Evolutionary conservation across 2,329 filamentous ascomycete species (phyloP).

Genomic region (Apiospora phragmitis): DNA sequence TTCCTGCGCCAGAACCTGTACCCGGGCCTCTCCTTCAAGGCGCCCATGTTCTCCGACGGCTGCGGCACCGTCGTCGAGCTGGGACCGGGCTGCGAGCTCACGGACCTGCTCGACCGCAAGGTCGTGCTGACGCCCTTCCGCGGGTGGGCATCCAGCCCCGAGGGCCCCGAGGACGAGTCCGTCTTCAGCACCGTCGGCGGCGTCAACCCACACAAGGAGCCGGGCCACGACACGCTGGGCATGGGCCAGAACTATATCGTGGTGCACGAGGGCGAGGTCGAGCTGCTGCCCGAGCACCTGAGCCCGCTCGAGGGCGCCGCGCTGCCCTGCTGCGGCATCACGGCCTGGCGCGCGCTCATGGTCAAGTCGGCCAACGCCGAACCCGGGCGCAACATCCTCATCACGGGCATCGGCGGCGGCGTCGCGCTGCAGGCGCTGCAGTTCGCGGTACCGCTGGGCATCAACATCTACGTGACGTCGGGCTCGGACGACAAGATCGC

Average conservation of each 20-base stretch:
- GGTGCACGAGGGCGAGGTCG: slow-evolving; percentile 71
- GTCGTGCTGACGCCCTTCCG: slow-evolving; percentile 78
- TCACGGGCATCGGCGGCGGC: slow-evolving; percentile 92
- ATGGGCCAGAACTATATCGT: slow-evolving; percentile 48
- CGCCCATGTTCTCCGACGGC: slow-evolving; percentile 81
- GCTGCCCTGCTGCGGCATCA: slow-evolving; percentile 78
- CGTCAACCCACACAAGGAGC: slow-evolving; percentile 70
- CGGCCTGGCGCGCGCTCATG: slow-evolving; percentile 83
- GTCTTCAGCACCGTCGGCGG: slow-evolving; percentile 60
- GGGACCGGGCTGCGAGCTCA: slow-evolving; percentile 54
- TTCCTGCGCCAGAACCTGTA: slow-evolving; percentile 94
- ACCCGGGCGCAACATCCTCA: slow-evolving; percentile 71
- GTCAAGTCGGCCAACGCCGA: slow-evolving; percentile 66
- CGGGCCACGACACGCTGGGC: too few species aligned
- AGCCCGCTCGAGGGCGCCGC: slow-evolving; percentile 69
- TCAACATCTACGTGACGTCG: slow-evolving; percentile 78
- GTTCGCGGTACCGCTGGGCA: slow-evolving; percentile 74
- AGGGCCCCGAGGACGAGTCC: slow-evolving; percentile 71
- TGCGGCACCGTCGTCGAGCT: slow-evolving; percentile 68
- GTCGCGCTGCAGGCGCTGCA: slow-evolving; percentile 81
- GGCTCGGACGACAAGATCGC: slow-evolving; percentile 73
- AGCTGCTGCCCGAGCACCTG: slow-evolving; percentile 73
- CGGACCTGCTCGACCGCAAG: slow-evolving; percentile 59
- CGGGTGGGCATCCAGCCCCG: slow-evolving; percentile 72
- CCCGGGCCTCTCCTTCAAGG: slow-evolving; percentile 76